Percentiles rank a stretch among this genome's conserved stretches.
phyloP scores from a whole-genome alignment of 192 early-diverging fungal species.

The Backusella macrospora region DNA sequence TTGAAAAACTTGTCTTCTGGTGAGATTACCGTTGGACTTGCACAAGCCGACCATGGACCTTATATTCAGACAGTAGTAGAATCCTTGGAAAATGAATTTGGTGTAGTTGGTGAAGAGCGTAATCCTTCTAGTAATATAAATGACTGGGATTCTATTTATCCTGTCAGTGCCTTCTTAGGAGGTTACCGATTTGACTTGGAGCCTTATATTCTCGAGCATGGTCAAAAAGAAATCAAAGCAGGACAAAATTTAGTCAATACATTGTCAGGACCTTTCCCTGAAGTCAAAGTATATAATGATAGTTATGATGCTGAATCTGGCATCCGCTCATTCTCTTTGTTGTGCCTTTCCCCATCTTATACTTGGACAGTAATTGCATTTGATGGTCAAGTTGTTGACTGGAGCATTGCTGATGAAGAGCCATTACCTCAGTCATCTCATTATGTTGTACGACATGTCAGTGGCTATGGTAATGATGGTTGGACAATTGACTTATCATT shows the following conservation, averaged over 20 bases:
- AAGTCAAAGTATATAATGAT: constrained; percentile 43
- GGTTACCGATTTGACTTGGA: constrained; percentile 52
- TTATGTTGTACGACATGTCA: constrained; percentile 57
- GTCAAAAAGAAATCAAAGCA: constrained; percentile 32
- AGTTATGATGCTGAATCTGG: constrained; percentile 49
- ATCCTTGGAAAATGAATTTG: constrained; percentile 44
- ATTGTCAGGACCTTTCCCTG: constrained; percentile 38
- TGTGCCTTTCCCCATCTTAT: constrained; percentile 48
- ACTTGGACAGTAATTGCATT: constrained; percentile 70
- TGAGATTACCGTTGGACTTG: constrained; percentile 55
- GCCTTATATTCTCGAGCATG: constrained; percentile 45
- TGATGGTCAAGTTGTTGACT: constrained; percentile 58
- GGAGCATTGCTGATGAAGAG: constrained; percentile 51
- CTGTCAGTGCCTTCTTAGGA: constrained; percentile 63
- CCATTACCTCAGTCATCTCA: constrained; percentile 42
- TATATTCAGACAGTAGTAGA: constrained; percentile 46
- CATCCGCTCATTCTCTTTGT: constrained; percentile 48
- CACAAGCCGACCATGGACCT: constrained; percentile 61
- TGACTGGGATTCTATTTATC: constrained; percentile 65
- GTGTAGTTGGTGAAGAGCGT: constrained; percentile 35
- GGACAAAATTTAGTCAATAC: constrained; percentile 19
- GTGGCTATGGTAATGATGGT: constrained; percentile 50
- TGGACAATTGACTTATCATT: constrained; percentile 49
- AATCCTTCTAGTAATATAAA: constrained; percentile 37
- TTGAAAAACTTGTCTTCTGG: constrained; percentile 63